Base-by-base conservation (phyloP, 768 basidiomycete species). In the Trichaptum fuscoviolaceum region DNA sequence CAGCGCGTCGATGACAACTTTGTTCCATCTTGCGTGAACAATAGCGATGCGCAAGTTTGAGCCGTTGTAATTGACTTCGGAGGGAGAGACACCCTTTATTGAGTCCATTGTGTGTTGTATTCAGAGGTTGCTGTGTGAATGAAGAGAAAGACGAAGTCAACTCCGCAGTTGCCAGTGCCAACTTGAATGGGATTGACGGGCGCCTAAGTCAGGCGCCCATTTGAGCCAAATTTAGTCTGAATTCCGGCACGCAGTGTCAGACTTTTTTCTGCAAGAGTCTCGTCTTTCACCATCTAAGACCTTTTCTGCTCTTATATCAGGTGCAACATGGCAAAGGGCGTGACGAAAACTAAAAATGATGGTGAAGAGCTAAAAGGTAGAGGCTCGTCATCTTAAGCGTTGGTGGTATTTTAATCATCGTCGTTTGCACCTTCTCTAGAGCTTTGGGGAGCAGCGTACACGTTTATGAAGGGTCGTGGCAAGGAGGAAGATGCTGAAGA, bases 1-100 rank as follows among this genome's bases (percentile, higher is more conserved):
- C 63, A 99, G 86, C 12, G 93, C 87, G 15, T 92, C 89, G 73
- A 99, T 91, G 73, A 99, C 88, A 23, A 80, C 73, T 70, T 87
- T 88, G 81, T 99, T 99, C 97, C 97, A 99, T 79, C 95, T 83
- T 20, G 95, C 94, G 75, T 98, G 96, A 7, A 99, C 91, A 74
- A 99, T 96, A 73, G 92, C 93, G 64, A 97, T 79, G 66, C 96
- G 89, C 64, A 96, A 83, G 27, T 81, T 68, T 1, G 92, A 89
- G 63, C 96, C 96, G 72, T 98, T 93, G 81, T 86, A 85, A 36
- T 84, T 77, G 57, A 78, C 81, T 63, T 85, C 75, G 42, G 90
- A 83, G 61, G 85, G 81, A 18, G 84, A 79, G 63, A 88, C 84
- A 57, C 93, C 92, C 81, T 96, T 96, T 84, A 96, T 88, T 70